A percentile compares a stretch with the other conserved stretches of the same genome.
Conservation (phyloP, 371 early-diverging fungal species). For the Syncephalis plumigaleata region DNA sequence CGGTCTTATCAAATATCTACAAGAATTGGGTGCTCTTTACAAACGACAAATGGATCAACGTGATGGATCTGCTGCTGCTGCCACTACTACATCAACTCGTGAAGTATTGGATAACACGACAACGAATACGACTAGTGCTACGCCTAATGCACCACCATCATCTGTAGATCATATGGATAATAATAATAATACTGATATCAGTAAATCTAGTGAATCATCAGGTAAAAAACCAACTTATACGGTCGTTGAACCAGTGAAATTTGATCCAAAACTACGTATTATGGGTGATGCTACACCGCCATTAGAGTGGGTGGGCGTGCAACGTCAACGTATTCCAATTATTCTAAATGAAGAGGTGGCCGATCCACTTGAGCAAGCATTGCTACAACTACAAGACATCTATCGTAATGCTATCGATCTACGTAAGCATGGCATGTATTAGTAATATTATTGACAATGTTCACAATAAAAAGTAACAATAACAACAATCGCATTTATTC, state of each 20-base stretch:
- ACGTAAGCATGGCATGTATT: too few species aligned
- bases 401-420: too few species aligned
- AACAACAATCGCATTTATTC: too few species aligned
- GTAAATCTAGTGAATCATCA: background rate
- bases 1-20: slow-evolving; percentile 46
- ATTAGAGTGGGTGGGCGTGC: slow-evolving; percentile 37
- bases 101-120: background rate
- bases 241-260: slow-evolving; percentile 18
- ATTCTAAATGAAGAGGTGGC: too few species aligned
- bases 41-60: slow-evolving; percentile 6
- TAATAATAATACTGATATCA: background rate
- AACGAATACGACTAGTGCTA: background rate
- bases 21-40: slow-evolving; percentile 26
- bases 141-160: too few species aligned
- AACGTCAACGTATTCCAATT: slow-evolving; percentile 24
- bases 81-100: too few species aligned
- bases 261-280: slow-evolving; percentile 27
- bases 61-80: background rate
- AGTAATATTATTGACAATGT: too few species aligned
- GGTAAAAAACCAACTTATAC: slow-evolving; percentile 11
- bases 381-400: too few species aligned
- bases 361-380: too few species aligned
- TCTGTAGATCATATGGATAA: background rate
- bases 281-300: slow-evolving; percentile 47
- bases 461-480: too few species aligned